Evolutionary conservation across 2,329 filamentous ascomycete genomes (phyloP).

Genomic region (Alternaria gaisen): DNA sequence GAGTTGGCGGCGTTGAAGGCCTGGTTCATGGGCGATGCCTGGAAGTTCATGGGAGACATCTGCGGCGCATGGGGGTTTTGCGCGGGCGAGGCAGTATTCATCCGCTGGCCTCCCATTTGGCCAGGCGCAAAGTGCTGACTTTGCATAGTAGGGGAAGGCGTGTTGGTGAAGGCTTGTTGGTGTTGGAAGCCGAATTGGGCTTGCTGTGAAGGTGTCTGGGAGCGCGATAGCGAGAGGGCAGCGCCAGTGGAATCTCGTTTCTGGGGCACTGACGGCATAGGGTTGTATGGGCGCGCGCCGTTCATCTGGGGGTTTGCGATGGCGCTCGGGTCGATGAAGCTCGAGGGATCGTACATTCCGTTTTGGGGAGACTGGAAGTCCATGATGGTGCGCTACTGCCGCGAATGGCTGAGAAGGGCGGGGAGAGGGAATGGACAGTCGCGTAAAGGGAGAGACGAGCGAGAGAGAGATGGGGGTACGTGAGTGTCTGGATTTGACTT

Average conservation of each 20-base stretch:
- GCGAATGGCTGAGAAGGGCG: constrained; percentile 8
- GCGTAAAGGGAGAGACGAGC: constrained; percentile 15
- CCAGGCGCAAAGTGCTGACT: constrained; percentile 75
- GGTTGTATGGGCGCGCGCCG: constrained; percentile 78
- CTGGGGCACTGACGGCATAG: constrained; percentile 90
- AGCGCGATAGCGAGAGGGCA: constrained; percentile 90
- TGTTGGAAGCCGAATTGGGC: constrained; percentile 69
- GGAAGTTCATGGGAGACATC: constrained; percentile 52
- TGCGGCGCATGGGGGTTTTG: constrained; percentile 69
- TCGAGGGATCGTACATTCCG: constrained; percentile 48
- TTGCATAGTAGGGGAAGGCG: constrained; percentile 90
- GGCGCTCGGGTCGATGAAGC: constrained; percentile 53
- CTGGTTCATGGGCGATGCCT: constrained; percentile 48
- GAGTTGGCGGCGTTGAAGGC: constrained; percentile 53
- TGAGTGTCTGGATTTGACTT: constrained; percentile 41
- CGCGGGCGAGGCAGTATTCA: constrained; percentile 92
- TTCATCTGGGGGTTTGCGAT: constrained; percentile 62
- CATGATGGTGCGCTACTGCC: constrained; percentile 41
- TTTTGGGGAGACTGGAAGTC: constrained; percentile 50
- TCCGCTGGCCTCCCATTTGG: constrained; percentile 65
- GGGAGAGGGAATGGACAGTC: constrained; percentile 16
- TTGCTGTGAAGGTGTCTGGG: constrained; percentile 87
- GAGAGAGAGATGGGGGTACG: constrained; percentile 25
- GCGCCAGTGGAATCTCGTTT: constrained; percentile 89
- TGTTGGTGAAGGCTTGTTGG: constrained; percentile 80